A percentile compares a stretch with the other conserved stretches of the same genome.
These are phyloP conservation scores for Fusarium nematophilum DNA, from an alignment of 2,329 filamentous ascomycete genomes.

Conservation along the genomic window DNA sequence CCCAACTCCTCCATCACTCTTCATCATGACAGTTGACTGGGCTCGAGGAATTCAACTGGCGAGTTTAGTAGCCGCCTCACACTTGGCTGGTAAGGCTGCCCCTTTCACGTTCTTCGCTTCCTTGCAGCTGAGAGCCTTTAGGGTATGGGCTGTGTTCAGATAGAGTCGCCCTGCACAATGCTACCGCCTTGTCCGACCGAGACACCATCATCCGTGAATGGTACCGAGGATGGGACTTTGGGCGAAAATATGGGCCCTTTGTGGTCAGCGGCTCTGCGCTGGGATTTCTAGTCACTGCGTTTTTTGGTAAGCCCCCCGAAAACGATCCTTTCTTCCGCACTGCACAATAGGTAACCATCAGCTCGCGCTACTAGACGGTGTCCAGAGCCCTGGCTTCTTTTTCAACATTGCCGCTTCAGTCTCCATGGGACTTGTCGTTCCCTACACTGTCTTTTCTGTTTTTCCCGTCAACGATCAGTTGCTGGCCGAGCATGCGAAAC, in stretches of 20 bases:
- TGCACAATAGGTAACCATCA: too few relatives aligned
- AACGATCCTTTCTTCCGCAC: too few relatives aligned
- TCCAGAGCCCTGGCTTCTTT: neutral
- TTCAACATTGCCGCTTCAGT: neutral
- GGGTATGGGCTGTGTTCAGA: constrained; percentile 5
- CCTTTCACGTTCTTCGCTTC: too few relatives aligned
- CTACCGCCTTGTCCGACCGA: neutral
- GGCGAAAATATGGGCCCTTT: constrained; percentile 5
- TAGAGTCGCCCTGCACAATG: constrained; percentile 6
- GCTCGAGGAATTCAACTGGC: too few relatives aligned
- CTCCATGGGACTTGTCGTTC: neutral
- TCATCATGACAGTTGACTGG: too few relatives aligned
- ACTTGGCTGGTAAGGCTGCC: too few relatives aligned
- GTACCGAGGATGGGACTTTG: constrained; percentile 5
- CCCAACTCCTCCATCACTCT: too few relatives aligned
- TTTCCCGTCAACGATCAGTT: constrained; percentile 6
- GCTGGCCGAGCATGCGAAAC: neutral
- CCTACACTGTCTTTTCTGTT: neutral
- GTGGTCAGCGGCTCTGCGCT: neutral
- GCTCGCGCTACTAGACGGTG: too few relatives aligned
- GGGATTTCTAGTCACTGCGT: neutral
- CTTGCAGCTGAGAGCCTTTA: neutral
- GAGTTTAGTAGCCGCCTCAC: too few relatives aligned
- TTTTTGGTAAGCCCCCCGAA: neutral
- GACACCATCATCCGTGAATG: neutral